Conservation (phyloP, 225 moss, liverwort and hornwort species). For the Bryum argenteum region DNA sequence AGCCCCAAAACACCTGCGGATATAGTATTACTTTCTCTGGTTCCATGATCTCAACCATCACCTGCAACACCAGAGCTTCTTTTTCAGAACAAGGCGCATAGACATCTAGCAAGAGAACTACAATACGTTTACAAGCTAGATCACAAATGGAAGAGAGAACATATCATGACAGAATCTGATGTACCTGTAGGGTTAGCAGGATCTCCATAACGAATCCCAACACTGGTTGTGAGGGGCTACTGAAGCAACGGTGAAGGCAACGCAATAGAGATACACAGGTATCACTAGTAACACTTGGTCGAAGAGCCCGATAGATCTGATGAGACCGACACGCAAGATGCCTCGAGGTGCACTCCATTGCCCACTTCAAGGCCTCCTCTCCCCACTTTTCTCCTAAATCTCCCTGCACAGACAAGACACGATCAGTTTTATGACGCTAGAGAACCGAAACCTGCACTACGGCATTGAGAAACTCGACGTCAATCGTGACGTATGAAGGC, state of each 20-base stretch:
- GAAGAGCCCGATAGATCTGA: constrained; percentile 97
- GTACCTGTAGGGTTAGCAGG: constrained; percentile 92
- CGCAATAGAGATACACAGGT: constrained; percentile 95
- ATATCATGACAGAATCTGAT: constrained; percentile 5
- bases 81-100: constrained; percentile 26
- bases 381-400: constrained; percentile 99
- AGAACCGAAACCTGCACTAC: background rate
- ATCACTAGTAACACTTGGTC: constrained; percentile 99
- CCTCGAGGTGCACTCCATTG: constrained; percentile 96
- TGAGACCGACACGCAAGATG: constrained; percentile 97
- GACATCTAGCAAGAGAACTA: constrained; percentile 16
- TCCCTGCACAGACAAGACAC: constrained; percentile 43
- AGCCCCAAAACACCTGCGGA: constrained; percentile 99
- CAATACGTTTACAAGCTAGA: constrained; percentile 18
- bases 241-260: constrained; percentile 95
- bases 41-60: constrained; percentile 99
- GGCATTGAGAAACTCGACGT: background rate
- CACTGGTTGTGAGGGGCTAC: constrained; percentile 91
- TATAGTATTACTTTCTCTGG: constrained; percentile 99
- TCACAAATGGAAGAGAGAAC: constrained; percentile 12
- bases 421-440: background rate
- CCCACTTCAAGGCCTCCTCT: constrained; percentile 98
- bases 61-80: constrained; percentile 57
- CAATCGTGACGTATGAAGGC: background rate
- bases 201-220: constrained; percentile 99